Conservation (phyloP, 2,329 filamentous ascomycete genomes). For the Helotiales sp. region DNA sequence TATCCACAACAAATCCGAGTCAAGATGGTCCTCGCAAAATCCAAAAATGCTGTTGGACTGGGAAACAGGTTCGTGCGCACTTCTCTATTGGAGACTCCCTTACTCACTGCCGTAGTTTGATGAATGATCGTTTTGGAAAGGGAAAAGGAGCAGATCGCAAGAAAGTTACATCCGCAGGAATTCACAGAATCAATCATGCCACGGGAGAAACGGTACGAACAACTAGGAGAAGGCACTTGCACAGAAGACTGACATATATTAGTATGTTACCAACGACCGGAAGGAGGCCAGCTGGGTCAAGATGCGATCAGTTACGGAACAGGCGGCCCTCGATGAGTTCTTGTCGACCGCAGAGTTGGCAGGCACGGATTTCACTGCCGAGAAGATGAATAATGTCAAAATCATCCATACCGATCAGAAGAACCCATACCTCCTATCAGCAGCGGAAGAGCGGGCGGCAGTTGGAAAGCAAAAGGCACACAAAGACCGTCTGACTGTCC, state of each 20-base stretch:
- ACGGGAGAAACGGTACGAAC: slow-evolving; percentile 73
- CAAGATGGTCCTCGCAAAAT: slow-evolving; percentile 81
- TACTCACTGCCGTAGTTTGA: slow-evolving; percentile 62
- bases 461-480: slow-evolving; percentile 84
- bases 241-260: slow-evolving; percentile 34
- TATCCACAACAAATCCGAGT: not conserved
- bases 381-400: slow-evolving; percentile 99
- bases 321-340: slow-evolving; percentile 95
- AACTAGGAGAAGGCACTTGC: not conserved
- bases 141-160: slow-evolving; percentile 85
- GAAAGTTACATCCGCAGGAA: slow-evolving; percentile 62
- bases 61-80: slow-evolving; percentile 63
- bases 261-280: slow-evolving; percentile 89
- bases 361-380: slow-evolving; percentile 97
- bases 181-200: slow-evolving; percentile 71
- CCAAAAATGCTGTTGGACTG: slow-evolving; percentile 91
- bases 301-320: slow-evolving; percentile 98
- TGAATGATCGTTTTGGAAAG: slow-evolving; percentile 98
- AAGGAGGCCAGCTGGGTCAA: slow-evolving; percentile 97
- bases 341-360: slow-evolving; percentile 93
- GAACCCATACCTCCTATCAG: slow-evolving; percentile 90
- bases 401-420: slow-evolving; percentile 97
- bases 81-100: not conserved
- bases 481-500: slow-evolving; percentile 80
- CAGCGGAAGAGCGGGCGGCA: slow-evolving; percentile 78